Evolutionary conservation across 257 asterid genomes (phyloP).

Genomic region (Plantago elongata): DNA sequence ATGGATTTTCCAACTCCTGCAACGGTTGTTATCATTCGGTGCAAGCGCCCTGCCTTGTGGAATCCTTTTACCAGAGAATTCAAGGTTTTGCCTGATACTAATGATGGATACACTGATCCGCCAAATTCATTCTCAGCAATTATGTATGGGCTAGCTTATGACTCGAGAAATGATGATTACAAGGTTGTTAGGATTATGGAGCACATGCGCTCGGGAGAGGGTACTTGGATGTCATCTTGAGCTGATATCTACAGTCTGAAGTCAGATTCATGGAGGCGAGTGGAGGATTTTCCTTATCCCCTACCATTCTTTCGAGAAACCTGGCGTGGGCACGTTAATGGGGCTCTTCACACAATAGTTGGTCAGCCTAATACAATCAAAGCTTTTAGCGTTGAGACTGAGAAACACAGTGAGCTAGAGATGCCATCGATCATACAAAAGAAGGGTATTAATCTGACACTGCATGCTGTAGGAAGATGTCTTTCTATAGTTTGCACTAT

Average conservation of each 20-base stretch:
- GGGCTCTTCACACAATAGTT: background rate
- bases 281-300: background rate
- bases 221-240: background rate
- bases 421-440: background rate
- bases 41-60: conserved; percentile 3
- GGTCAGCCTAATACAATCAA: background rate
- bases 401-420: background rate
- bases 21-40: conserved; percentile 1
- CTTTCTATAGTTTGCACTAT: background rate
- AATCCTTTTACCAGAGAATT: conserved; percentile 1
- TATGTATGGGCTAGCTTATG: background rate
- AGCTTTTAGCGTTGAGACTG: conserved; percentile 1
- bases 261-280: background rate
- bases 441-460: background rate
- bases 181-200: background rate
- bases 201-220: background rate
- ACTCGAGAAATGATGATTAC: background rate
- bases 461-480: background rate
- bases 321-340: background rate
- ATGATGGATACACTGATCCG: background rate
- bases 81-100: background rate
- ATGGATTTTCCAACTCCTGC: conserved; percentile 2
- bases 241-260: background rate
- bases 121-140: too few relatives aligned
- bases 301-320: background rate